Percentiles rank a stretch among this genome's conserved stretches.
These are phyloP conservation scores for Senecio squalidus DNA, from an alignment of 140 eudicot species.

Conservation along the genomic window DNA sequence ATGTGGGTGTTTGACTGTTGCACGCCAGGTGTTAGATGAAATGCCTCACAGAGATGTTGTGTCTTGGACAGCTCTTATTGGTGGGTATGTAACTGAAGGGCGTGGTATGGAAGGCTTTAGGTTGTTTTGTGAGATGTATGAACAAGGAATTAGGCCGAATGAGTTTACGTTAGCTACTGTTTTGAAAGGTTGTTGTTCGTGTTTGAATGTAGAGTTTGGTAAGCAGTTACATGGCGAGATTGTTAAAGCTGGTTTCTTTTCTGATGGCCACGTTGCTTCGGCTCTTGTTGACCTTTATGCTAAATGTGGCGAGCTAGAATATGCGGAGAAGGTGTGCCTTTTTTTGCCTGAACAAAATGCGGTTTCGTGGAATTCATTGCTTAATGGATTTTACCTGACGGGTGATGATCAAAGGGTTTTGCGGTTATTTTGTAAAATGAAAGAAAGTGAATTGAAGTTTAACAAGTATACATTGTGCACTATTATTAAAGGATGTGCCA, in stretches of 20 bases:
- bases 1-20: slow-evolving; percentile 43
- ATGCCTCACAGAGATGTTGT: slow-evolving; percentile 70
- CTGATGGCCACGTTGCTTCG: slow-evolving; percentile 61
- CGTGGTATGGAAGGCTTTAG: slow-evolving; percentile 21
- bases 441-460: slow-evolving; percentile 48
- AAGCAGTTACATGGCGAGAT: slow-evolving; percentile 54
- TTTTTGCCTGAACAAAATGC: slow-evolving; percentile 52
- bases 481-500: slow-evolving; percentile 51
- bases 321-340: slow-evolving; percentile 47
- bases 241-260: slow-evolving; percentile 43
- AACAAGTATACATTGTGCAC: slow-evolving; percentile 52
- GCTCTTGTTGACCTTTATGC: slow-evolving; percentile 59
- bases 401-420: slow-evolving; percentile 45
- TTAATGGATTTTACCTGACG: slow-evolving; percentile 53
- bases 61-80: slow-evolving; percentile 62
- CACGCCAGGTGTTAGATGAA: slow-evolving; percentile 44
- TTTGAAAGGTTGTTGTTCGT: slow-evolving; percentile 48
- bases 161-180: slow-evolving; percentile 55
- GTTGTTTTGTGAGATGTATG: slow-evolving; percentile 48
- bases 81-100: slow-evolving; percentile 55
- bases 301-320: slow-evolving; percentile 57
- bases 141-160: slow-evolving; percentile 49
- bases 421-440: slow-evolving; percentile 41
- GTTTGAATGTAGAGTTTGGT: slow-evolving; percentile 43
- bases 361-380: slow-evolving; percentile 70